Percentiles rank a stretch among this genome's conserved stretches.
Evolutionary conservation across 805 yeast species (phyloP).

Genomic region (Ogataea haglerorum): DNA sequence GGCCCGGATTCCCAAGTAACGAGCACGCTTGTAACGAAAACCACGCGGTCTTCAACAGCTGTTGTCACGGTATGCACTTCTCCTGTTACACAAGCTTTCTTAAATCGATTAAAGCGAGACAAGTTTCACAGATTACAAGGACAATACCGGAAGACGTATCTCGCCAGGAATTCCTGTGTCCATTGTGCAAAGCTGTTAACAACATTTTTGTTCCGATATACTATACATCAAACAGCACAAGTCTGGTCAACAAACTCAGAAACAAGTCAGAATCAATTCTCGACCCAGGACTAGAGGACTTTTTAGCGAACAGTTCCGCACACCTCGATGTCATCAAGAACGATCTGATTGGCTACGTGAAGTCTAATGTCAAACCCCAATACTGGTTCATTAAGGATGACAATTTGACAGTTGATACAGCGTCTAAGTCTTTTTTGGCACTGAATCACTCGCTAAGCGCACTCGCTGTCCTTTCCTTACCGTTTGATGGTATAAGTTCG

Average conservation of each 20-base stretch:
- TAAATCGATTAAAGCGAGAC: conserved; percentile 48
- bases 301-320: conserved; percentile 4
- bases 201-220: conserved; percentile 79
- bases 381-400: conserved; percentile 30
- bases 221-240: conserved; percentile 46
- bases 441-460: conserved; percentile 25
- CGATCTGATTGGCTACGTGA: conserved; percentile 23
- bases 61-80: conserved; percentile 94
- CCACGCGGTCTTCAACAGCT: conserved; percentile 59
- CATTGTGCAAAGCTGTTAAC: conserved; percentile 83
- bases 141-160: conserved; percentile 74
- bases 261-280: conserved; percentile 7
- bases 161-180: conserved; percentile 78
- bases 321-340: conserved; percentile 17
- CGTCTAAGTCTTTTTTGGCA: conserved; percentile 23
- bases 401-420: conserved; percentile 13
- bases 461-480: conserved; percentile 25
- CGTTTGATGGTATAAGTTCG: conserved; percentile 32
- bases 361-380: conserved; percentile 21
- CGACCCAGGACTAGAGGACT: conserved; percentile 13
- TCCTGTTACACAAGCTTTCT: conserved; percentile 68
- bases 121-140: conserved; percentile 70
- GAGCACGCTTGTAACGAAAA: conserved; percentile 36
- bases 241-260: conserved; percentile 18
- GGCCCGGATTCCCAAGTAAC: conserved; percentile 64